phyloP scores from a whole-genome alignment of 352 stramenopile species.

The Pythium periplocum region DNA sequence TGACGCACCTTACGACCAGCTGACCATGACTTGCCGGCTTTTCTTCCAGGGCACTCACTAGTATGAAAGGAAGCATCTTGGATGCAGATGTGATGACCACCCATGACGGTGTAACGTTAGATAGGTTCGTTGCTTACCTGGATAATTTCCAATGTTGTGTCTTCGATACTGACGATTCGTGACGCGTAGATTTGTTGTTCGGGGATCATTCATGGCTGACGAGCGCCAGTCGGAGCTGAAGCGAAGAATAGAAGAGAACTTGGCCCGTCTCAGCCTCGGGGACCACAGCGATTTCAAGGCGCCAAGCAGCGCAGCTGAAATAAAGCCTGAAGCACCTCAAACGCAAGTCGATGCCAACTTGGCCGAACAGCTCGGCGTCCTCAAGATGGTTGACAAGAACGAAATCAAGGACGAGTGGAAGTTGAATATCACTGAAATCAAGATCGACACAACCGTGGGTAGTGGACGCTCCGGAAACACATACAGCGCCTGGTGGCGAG shows the following conservation, averaged over 20 bases:
- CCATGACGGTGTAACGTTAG: slow-evolving; percentile 65
- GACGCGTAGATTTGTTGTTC: slow-evolving; percentile 64
- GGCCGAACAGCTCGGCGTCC: slow-evolving; percentile 63
- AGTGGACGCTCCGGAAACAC: slow-evolving; percentile 73
- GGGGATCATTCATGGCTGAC: slow-evolving; percentile 75
- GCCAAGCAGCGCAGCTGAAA: not conserved
- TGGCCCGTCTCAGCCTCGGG: slow-evolving; percentile 49
- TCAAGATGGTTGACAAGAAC: slow-evolving; percentile 83
- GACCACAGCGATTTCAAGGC: slow-evolving; percentile 24
- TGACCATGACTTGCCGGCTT: too few species aligned
- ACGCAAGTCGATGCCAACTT: slow-evolving; percentile 26
- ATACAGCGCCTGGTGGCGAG: slow-evolving; percentile 76
- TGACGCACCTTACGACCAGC: too few species aligned
- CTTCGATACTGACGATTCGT: not conserved
- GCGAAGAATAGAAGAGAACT: slow-evolving; percentile 66
- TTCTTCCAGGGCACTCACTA: slow-evolving; percentile 44
- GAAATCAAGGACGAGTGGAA: slow-evolving; percentile 84
- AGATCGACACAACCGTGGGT: slow-evolving; percentile 60
- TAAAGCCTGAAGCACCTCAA: slow-evolving; percentile 1
- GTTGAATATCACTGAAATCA: slow-evolving; percentile 67
- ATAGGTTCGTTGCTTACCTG: slow-evolving; percentile 24
- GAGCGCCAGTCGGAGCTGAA: slow-evolving; percentile 71
- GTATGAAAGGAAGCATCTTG: slow-evolving; percentile 83
- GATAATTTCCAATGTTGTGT: not conserved
- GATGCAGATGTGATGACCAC: slow-evolving; percentile 87